Conservation (phyloP, 306 rosid species). For the Acacia confusa region DNA sequence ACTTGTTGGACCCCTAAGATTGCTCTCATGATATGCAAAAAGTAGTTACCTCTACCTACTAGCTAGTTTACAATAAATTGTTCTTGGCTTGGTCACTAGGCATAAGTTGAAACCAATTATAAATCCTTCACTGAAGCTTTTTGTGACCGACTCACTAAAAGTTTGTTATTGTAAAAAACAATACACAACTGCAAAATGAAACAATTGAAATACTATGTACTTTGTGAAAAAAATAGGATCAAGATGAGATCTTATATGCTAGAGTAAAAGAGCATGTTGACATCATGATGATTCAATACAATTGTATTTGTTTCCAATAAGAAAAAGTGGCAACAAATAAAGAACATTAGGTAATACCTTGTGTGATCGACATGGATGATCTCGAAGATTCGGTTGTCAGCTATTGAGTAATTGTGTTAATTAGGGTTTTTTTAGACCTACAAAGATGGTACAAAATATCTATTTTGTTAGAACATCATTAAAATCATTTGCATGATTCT, state of each 20-base stretch:
- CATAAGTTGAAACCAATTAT: not conserved
- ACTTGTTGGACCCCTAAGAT: conserved; percentile 27
- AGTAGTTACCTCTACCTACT: not conserved
- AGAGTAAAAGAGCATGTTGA: not conserved
- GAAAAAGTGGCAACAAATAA: not conserved
- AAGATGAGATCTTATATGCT: not conserved
- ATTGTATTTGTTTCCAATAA: not conserved
- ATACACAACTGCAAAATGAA: not conserved
- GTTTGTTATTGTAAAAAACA: not conserved
- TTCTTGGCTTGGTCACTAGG: not conserved
- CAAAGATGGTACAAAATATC: not conserved
- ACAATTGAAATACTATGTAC: not conserved
- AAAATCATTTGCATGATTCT: not conserved
- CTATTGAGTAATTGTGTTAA: not conserved
- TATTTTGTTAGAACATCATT: not conserved
- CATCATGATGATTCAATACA: not conserved
- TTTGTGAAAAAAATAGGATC: no score
- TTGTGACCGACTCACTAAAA: not conserved
- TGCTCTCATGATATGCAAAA: conserved; percentile 27
- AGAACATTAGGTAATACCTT: not conserved
- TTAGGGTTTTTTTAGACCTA: not conserved
- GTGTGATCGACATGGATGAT: not conserved
- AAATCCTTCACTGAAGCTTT: not conserved
- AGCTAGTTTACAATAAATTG: not conserved
- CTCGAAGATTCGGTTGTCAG: no score